Evolutionary conservation across 1,139 yeast genomes (phyloP).

Genomic region (Yamadazyma songkhlaensis): DNA sequence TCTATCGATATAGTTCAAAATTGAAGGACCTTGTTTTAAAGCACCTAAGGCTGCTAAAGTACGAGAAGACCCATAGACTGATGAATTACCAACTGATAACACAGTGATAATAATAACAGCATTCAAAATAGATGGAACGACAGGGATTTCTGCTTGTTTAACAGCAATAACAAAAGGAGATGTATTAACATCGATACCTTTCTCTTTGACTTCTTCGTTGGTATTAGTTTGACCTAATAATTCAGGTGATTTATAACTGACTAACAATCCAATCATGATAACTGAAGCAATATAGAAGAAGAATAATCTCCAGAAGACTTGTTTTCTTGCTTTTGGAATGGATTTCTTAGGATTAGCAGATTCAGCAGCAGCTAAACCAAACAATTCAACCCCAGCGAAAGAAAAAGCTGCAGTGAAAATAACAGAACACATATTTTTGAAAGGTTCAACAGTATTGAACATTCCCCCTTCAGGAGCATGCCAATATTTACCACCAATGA

Average conservation of each 20-base stretch:
- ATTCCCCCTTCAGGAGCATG: constrained; percentile 29
- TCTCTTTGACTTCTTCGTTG: constrained; percentile 13
- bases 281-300: constrained; percentile 29
- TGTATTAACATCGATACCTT: constrained; percentile 32
- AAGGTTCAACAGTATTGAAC: constrained; percentile 24
- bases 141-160: constrained; percentile 27
- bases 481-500: constrained; percentile 34
- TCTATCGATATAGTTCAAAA: constrained; percentile 29
- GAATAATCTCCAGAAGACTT: constrained; percentile 33
- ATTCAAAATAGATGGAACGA: constrained; percentile 32
- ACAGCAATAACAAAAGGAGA: constrained; percentile 44
- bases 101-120: constrained; percentile 32
- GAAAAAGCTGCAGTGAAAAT: constrained; percentile 87
- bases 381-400: constrained; percentile 44
- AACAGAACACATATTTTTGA: constrained; percentile 81
- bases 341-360: constrained; percentile 30
- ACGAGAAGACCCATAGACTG: constrained; percentile 36
- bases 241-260: constrained; percentile 24
- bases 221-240: constrained; percentile 17
- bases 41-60: constrained; percentile 36
- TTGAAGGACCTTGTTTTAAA: constrained; percentile 30
- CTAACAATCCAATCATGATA: constrained; percentile 30
- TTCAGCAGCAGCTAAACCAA: constrained; percentile 37
- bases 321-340: constrained; percentile 34
- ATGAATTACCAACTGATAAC: constrained; percentile 33